phyloP scores from a whole-genome alignment of 352 stramenopile species.

The Globisporangium parvum region DNA sequence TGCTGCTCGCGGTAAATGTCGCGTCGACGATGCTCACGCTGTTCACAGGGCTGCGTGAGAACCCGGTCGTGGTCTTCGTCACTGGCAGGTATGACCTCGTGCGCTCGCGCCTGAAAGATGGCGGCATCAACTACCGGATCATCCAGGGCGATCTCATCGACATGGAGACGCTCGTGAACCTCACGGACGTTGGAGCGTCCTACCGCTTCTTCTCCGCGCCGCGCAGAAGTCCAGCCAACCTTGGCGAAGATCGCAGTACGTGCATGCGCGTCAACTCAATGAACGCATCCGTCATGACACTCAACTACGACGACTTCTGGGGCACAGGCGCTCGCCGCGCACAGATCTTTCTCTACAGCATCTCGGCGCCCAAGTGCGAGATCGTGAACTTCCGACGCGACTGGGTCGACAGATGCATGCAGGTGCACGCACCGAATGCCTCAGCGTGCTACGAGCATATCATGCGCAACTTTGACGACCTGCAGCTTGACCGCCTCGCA shows the following conservation, averaged over 20 bases:
- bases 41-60: slow-evolving; percentile 26
- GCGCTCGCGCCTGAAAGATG: slow-evolving; percentile 15
- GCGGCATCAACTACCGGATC: slow-evolving; percentile 26
- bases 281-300: slow-evolving; percentile 21
- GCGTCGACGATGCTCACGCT: slow-evolving; percentile 24
- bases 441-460: slow-evolving; percentile 42
- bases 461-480: slow-evolving; percentile 37
- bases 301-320: slow-evolving; percentile 45
- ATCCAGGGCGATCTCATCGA: slow-evolving; percentile 15
- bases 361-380: slow-evolving; percentile 34
- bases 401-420: slow-evolving; percentile 34
- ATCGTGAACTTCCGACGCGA: slow-evolving; percentile 32
- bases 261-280: slow-evolving; percentile 40
- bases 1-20: slow-evolving; percentile 17
- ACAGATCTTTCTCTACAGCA: slow-evolving; percentile 36
- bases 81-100: slow-evolving; percentile 19
- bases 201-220: slow-evolving; percentile 28
- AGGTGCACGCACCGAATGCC: slow-evolving; percentile 16
- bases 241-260: slow-evolving; percentile 33
- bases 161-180: slow-evolving; percentile 11
- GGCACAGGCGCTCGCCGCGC: slow-evolving; percentile 26
- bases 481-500: slow-evolving; percentile 25
- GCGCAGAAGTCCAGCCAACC: slow-evolving; percentile 21
- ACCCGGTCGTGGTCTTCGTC: slow-evolving; percentile 22
- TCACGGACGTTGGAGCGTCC: slow-evolving; percentile 14